Conservation (phyloP, 2,329 filamentous ascomycete species). For the Cryphonectria japonica region DNA sequence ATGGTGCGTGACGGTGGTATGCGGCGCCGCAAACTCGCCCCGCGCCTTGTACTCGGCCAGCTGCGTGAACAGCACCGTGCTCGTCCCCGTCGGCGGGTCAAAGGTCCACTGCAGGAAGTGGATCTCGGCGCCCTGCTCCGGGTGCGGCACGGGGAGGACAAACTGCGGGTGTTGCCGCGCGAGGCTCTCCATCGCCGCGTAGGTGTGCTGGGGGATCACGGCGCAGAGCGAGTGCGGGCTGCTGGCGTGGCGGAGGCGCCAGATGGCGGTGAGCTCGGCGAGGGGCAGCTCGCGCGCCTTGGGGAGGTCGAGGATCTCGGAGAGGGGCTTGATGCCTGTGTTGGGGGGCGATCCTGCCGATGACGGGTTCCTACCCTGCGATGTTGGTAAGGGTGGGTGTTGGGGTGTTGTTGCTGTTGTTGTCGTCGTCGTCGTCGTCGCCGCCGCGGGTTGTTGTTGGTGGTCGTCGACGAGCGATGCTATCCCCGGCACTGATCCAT, state of each 20-base stretch:
- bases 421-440: slow-evolving; percentile 32
- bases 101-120: slow-evolving; percentile 98
- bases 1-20: slow-evolving; percentile 94
- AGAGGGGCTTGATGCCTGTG: slow-evolving; percentile 49
- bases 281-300: slow-evolving; percentile 75
- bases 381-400: slow-evolving; percentile 35
- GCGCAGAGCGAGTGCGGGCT: slow-evolving; percentile 81
- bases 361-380: slow-evolving; percentile 33
- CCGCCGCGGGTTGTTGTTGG: background rate
- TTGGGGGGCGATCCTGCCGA: slow-evolving; percentile 5
- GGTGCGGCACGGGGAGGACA: slow-evolving; percentile 81
- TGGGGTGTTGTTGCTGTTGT: slow-evolving; percentile 12
- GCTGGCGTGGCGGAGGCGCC: slow-evolving; percentile 83
- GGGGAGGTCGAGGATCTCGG: slow-evolving; percentile 71
- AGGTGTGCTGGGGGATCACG: slow-evolving; percentile 74
- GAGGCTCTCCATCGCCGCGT: slow-evolving; percentile 69
- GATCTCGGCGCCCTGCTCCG: slow-evolving; percentile 76
- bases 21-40: slow-evolving; percentile 86
- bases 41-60: slow-evolving; percentile 90
- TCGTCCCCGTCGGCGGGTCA: slow-evolving; percentile 65
- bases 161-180: slow-evolving; percentile 84
- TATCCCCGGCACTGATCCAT: slow-evolving; percentile 52
- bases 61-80: slow-evolving; percentile 88
- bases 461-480: slow-evolving; percentile 1
- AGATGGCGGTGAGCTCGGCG: slow-evolving; percentile 84